phyloP scores from a whole-genome alignment of 805 yeast genomes.

The Candida pseudoglaebosa region DNA sequence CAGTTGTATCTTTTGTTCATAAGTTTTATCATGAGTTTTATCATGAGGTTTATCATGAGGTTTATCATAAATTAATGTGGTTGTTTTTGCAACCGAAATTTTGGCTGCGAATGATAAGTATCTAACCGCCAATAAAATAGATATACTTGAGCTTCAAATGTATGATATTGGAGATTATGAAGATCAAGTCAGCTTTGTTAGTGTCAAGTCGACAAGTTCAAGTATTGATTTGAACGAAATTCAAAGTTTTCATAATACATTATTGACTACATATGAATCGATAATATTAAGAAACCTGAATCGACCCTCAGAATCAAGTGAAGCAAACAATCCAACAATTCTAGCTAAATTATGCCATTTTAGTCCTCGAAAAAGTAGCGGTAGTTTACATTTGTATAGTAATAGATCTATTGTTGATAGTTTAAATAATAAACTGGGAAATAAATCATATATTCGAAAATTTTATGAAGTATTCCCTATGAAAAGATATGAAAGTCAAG shows the following conservation, averaged over 20 bases:
- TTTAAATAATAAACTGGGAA: not conserved
- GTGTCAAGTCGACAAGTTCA: not conserved
- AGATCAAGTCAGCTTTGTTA: not conserved
- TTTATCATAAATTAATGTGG: not conserved
- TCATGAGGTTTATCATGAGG: not conserved
- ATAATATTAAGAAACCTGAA: not conserved
- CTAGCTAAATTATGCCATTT: not conserved
- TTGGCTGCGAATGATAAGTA: slow-evolving; percentile 3
- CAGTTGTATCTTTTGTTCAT: no score
- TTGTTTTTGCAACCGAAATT: slow-evolving; percentile 5
- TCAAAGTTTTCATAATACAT: not conserved
- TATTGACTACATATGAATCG: not conserved
- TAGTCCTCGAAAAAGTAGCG: not conserved
- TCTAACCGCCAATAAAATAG: not conserved
- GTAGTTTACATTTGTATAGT: not conserved
- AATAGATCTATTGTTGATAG: not conserved
- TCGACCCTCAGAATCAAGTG: no score
- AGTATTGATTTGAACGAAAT: not conserved
- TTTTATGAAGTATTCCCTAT: not conserved
- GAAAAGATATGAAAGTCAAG: not conserved
- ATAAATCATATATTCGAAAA: not conserved
- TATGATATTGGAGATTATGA: not conserved
- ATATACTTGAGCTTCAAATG: not conserved
- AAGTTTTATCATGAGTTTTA: no score
- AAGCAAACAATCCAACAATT: not conserved